A percentile compares a stretch with the other conserved stretches of the same genome.
Conservation (phyloP, 1,284 basidiomycete species). For the Rhizopogon parksii region DNA sequence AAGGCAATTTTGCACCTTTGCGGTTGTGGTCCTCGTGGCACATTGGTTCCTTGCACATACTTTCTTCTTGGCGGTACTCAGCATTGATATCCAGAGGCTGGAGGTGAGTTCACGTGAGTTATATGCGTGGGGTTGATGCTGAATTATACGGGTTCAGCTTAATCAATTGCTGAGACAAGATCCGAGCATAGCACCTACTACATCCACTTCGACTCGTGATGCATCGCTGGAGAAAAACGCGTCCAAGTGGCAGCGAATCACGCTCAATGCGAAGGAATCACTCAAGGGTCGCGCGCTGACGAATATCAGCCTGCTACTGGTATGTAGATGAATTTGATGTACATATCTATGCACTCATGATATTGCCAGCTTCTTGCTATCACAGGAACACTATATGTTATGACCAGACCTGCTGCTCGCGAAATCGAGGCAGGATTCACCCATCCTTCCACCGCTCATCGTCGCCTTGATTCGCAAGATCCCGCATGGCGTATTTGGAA, state of each 20-base stretch:
- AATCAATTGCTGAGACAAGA: slow-evolving; percentile 73
- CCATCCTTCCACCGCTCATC: slow-evolving; percentile 27
- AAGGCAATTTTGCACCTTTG: slow-evolving; percentile 90
- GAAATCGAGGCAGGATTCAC: slow-evolving; percentile 24
- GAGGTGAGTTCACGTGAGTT: slow-evolving; percentile 45
- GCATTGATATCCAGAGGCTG: slow-evolving; percentile 85
- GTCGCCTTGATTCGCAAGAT: slow-evolving; percentile 30
- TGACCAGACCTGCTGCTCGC: slow-evolving; percentile 48
- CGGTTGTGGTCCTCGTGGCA: slow-evolving; percentile 88
- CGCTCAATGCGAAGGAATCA: slow-evolving; percentile 39
- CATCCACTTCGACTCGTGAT: slow-evolving; percentile 23
- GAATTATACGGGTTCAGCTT: slow-evolving; percentile 38
- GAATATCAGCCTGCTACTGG: slow-evolving; percentile 75
- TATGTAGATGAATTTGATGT: slow-evolving; percentile 30
- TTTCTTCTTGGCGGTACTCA: slow-evolving; percentile 85
- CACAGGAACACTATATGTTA: slow-evolving; percentile 65
- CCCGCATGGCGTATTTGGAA: slow-evolving; percentile 74
- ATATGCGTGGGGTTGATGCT: slow-evolving; percentile 9
- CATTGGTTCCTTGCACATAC: slow-evolving; percentile 95
- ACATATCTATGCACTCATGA: slow-evolving; percentile 7
- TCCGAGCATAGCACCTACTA: slow-evolving; percentile 38
- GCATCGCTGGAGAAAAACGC: slow-evolving; percentile 30
- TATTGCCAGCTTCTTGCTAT: slow-evolving; percentile 59
- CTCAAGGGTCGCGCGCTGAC: slow-evolving; percentile 70
- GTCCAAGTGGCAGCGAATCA: slow-evolving; percentile 40